Evolutionary conservation across 2,329 filamentous ascomycete species (phyloP).

Genomic region (Ceratocystis ficicola): DNA sequence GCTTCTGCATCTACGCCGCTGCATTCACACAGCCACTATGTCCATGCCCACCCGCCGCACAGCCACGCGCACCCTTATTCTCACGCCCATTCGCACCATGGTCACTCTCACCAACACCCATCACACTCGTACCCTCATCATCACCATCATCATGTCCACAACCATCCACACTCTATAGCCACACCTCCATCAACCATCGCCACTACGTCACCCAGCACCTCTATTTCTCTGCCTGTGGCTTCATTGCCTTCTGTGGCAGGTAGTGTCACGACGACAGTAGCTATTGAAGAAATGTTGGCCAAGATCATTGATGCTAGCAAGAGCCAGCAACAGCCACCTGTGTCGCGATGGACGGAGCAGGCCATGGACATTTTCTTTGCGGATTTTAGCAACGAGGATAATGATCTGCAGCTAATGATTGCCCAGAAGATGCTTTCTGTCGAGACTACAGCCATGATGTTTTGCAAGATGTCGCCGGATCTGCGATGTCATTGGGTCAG

Average conservation of each 20-base stretch:
- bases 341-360: constrained; percentile 43
- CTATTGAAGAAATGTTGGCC: constrained; percentile 29
- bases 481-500: constrained; percentile 46
- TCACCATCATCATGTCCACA: constrained; percentile 1
- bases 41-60: neutral
- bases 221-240: constrained; percentile 3
- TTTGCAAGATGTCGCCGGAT: constrained; percentile 46
- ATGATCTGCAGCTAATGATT: constrained; percentile 47
- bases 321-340: constrained; percentile 26
- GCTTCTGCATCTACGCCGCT: too few relatives aligned
- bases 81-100: neutral
- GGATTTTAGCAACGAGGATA: constrained; percentile 45
- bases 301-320: constrained; percentile 33
- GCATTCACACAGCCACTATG: neutral
- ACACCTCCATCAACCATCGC: constrained; percentile 16
- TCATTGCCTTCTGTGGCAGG: neutral
- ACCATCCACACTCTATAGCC: neutral
- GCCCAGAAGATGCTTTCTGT: constrained; percentile 47
- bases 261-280: neutral
- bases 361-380: constrained; percentile 48
- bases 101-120: neutral
- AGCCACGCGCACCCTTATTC: neutral
- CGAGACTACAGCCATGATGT: constrained; percentile 49
- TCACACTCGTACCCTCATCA: constrained; percentile 2
- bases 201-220: constrained; percentile 14